These are phyloP conservation scores for Datisca glomerata DNA, from an alignment of 306 rosid genomes.

Conservation along the genomic window DNA sequence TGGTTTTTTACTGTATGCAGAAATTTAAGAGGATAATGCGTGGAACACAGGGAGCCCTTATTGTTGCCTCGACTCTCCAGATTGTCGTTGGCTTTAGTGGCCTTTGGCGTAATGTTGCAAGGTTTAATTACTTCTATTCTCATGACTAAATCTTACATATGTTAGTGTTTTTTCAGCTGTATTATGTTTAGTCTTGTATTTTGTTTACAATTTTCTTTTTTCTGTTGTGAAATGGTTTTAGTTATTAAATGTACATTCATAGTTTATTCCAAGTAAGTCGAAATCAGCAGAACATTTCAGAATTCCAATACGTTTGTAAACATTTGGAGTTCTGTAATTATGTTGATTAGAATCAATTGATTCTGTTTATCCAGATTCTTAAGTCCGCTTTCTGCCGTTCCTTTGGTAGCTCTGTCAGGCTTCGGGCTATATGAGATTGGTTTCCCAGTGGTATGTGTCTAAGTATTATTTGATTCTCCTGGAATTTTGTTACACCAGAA, in stretches of 20 bases:
- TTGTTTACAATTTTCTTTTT: too few species aligned
- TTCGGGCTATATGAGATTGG: slow-evolving; percentile 79
- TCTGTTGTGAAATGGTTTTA: too few species aligned
- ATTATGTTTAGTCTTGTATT: too few species aligned
- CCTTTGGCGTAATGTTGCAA: slow-evolving; percentile 93
- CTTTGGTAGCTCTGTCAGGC: slow-evolving; percentile 82
- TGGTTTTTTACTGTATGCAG: slow-evolving; percentile 28
- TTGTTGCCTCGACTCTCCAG: slow-evolving; percentile 93
- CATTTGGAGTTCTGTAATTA: neutral
- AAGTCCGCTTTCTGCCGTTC: slow-evolving; percentile 86
- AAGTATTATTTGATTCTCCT: slow-evolving; percentile 2
- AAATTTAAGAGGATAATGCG: slow-evolving; percentile 89
- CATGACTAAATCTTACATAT: too few species aligned
- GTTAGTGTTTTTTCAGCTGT: too few species aligned
- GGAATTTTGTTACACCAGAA: too few species aligned
- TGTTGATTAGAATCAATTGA: slow-evolving; percentile 5
- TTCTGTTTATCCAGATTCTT: slow-evolving; percentile 44
- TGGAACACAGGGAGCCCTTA: slow-evolving; percentile 93
- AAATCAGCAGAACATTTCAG: neutral
- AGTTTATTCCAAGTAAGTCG: too few species aligned
- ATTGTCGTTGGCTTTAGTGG: slow-evolving; percentile 98
- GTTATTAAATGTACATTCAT: too few species aligned
- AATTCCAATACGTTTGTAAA: neutral
- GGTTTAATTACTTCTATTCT: too few species aligned
- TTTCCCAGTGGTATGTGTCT: slow-evolving; percentile 68